phyloP scores from a whole-genome alignment of 345 rosid species.

The Eucalyptus erythrocorys region DNA sequence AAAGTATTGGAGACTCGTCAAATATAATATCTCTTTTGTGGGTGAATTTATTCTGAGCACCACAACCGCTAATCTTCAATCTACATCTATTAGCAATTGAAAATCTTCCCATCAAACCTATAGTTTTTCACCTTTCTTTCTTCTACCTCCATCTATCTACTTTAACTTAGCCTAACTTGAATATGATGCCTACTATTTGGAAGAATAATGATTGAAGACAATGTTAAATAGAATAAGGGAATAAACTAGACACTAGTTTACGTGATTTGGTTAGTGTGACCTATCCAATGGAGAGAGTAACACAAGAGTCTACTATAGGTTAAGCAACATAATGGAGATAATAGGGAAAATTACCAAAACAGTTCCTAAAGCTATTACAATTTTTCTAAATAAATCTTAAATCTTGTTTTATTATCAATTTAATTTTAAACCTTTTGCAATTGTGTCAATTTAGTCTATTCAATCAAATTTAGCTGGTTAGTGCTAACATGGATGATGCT shows the following conservation, averaged over 20 bases:
- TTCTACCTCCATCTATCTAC: not conserved
- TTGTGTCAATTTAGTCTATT: too few species aligned
- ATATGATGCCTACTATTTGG: not conserved
- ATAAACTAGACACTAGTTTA: not conserved
- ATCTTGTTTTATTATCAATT: too few species aligned
- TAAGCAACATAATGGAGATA: not conserved
- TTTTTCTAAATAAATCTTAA: accelerated
- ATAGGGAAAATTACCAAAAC: too few species aligned
- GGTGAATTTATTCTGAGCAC: not conserved
- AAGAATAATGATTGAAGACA: not conserved
- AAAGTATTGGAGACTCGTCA: not conserved
- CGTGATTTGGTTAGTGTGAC: not conserved
- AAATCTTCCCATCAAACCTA: not conserved
- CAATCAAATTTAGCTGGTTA: too few species aligned
- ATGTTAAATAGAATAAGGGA: not conserved
- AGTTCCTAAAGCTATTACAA: too few species aligned
- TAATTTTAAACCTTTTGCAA: accelerated
- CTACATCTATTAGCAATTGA: not conserved
- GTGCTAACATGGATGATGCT: accelerated
- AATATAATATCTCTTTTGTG: not conserved
- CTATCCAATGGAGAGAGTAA: not conserved
- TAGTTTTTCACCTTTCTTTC: not conserved
- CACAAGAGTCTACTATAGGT: not conserved
- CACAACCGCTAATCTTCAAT: not conserved
- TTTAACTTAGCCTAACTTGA: not conserved